phyloP scores from a whole-genome alignment of 805 yeast genomes.

The Candida incommunis region DNA sequence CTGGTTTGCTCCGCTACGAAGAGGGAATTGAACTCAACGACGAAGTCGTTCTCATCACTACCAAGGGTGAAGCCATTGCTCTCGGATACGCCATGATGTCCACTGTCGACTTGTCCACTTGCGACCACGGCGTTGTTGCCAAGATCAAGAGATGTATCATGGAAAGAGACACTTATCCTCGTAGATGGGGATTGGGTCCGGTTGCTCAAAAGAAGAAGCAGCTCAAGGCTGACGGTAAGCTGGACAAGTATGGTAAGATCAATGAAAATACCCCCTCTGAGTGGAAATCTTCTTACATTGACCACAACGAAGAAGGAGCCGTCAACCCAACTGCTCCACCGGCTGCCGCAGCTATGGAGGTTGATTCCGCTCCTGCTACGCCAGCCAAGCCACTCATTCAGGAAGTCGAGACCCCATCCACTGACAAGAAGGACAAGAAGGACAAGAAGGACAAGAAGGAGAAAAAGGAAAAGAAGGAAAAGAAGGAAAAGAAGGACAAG shows the following conservation, averaged over 20 bases:
- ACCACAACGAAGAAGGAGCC: slow-evolving; percentile 37
- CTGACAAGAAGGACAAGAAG: slow-evolving; percentile 29
- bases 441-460: slow-evolving; percentile 41
- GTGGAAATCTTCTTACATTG: slow-evolving; percentile 79
- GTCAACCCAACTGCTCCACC: slow-evolving; percentile 22
- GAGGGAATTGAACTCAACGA: slow-evolving; percentile 94
- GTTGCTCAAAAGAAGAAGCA: slow-evolving; percentile 98
- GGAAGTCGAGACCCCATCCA: slow-evolving; percentile 9
- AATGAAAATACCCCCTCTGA: slow-evolving; percentile 88
- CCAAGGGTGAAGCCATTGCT: slow-evolving; percentile 99
- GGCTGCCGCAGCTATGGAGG: slow-evolving; percentile 22
- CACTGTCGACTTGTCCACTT: slow-evolving; percentile 86
- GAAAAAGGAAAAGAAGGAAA: slow-evolving; percentile 37
- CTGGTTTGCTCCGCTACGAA: slow-evolving; percentile 94
- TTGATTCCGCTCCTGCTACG: slow-evolving; percentile 10
- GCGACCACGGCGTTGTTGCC: slow-evolving; percentile 98
- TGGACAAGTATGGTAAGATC: slow-evolving; percentile 87
- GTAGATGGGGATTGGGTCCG: slow-evolving; percentile 99
- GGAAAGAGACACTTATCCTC: slow-evolving; percentile 98
- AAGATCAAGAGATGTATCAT: slow-evolving; percentile 97
- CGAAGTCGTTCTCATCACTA: slow-evolving; percentile 94
- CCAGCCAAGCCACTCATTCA: slow-evolving; percentile 12
- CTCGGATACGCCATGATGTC: slow-evolving; percentile 98
- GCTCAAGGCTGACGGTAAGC: slow-evolving; percentile 91
- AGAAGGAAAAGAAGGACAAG: slow-evolving; percentile 51